phyloP scores from a whole-genome alignment of 331 rosid genomes.

The Ulmus americana region DNA sequence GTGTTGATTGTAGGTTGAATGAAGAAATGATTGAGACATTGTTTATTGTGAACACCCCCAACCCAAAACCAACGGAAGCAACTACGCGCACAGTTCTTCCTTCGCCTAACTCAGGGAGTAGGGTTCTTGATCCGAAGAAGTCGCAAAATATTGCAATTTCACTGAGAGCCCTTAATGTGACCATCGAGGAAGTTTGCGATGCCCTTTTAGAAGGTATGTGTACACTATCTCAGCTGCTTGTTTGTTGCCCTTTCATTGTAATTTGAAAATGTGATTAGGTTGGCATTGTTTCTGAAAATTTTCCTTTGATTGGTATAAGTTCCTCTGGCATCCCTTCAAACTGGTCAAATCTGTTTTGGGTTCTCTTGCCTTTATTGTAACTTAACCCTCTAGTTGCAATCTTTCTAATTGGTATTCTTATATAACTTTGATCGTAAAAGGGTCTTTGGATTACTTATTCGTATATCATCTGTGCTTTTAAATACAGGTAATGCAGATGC shows the following conservation, averaged over 20 bases:
- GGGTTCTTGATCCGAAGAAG: slow-evolving; percentile 85
- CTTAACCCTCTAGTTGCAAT: too few relatives aligned
- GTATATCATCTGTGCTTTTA: not conserved
- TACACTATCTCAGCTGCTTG: not conserved
- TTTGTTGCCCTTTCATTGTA: not conserved
- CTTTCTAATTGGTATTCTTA: too few relatives aligned
- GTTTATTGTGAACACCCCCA: slow-evolving; percentile 58
- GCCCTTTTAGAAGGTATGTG: slow-evolving; percentile 43
- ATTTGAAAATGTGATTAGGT: not conserved
- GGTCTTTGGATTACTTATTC: too few relatives aligned
- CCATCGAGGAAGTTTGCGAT: slow-evolving; percentile 70
- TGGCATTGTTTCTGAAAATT: not conserved
- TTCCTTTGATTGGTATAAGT: not conserved
- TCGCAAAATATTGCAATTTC: slow-evolving; percentile 85
- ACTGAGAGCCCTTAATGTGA: slow-evolving; percentile 77
- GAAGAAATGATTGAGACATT: slow-evolving; percentile 91
- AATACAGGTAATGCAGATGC: slow-evolving; percentile 73
- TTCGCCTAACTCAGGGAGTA: slow-evolving; percentile 39
- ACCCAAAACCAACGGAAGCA: slow-evolving; percentile 37
- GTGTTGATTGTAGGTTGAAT: slow-evolving; percentile 56
- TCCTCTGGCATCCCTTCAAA: too few relatives aligned
- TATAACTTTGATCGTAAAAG: too few relatives aligned
- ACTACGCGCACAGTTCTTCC: slow-evolving; percentile 43
- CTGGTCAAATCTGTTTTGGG: too few relatives aligned
- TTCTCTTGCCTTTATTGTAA: too few relatives aligned